Percentiles rank a stretch among this genome's conserved stretches.
These are phyloP conservation scores for Backusella luteola DNA, from an alignment of 192 early-diverging fungal genomes.

Conservation along the genomic window DNA sequence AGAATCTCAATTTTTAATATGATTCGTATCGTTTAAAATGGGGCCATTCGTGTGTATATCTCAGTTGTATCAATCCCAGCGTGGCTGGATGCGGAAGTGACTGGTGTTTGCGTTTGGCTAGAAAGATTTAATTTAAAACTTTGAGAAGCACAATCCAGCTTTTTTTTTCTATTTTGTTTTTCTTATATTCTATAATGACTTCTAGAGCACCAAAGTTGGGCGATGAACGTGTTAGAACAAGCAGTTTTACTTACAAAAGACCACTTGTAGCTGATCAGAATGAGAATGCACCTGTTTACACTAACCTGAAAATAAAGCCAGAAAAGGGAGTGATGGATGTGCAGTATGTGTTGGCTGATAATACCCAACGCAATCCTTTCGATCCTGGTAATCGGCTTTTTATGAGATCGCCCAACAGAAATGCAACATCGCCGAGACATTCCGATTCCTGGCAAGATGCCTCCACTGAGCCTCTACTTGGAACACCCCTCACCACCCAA, in stretches of 20 bases:
- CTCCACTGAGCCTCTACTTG: not conserved
- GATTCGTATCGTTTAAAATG: no score
- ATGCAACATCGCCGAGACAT: not conserved
- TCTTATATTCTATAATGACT: not conserved
- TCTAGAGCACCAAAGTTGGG: not conserved
- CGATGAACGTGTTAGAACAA: not conserved
- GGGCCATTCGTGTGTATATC: no score
- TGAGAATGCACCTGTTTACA: not conserved
- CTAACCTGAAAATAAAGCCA: not conserved
- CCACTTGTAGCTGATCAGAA: not conserved
- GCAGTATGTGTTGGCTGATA: not conserved
- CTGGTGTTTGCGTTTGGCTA: not conserved
- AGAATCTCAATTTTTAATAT: not conserved
- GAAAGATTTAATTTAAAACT: not conserved
- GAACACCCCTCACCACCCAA: not conserved
- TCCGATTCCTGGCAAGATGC: slow-evolving; percentile 12
- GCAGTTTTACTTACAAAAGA: not conserved
- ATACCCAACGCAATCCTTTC: not conserved
- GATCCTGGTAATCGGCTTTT: not conserved
- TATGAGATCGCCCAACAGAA: not conserved
- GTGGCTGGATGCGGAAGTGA: slow-evolving; percentile 3
- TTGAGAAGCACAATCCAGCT: not conserved
- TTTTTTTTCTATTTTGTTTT: not conserved
- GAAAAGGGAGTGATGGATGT: not conserved
- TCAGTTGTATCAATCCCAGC: not conserved